These are phyloP conservation scores for Circinella minor DNA, from an alignment of 371 early-diverging fungal species.

Conservation along the genomic window DNA sequence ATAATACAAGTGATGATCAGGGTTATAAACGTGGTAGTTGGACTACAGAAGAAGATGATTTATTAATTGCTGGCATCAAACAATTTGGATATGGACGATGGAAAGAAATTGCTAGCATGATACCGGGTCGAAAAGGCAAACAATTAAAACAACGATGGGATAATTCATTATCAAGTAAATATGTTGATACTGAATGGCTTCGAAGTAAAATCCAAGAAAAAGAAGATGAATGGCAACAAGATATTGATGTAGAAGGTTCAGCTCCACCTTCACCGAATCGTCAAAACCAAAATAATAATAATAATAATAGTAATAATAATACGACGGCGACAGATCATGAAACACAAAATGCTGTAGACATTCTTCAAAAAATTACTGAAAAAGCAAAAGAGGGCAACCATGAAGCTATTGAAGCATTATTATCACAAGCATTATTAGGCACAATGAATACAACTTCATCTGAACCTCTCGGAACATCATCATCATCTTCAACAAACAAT, in stretches of 20 bases:
- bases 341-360: background rate
- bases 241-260: constrained; percentile 27
- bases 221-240: constrained; percentile 24
- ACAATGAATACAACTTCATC: constrained; percentile 9
- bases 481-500: background rate
- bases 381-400: constrained; percentile 47
- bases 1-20: constrained; percentile 30
- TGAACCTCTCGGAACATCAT: background rate
- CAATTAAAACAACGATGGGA: constrained; percentile 48
- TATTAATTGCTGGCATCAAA: constrained; percentile 36
- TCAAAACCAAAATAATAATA: background rate
- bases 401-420: constrained; percentile 44
- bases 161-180: constrained; percentile 37
- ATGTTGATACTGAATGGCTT: constrained; percentile 38
- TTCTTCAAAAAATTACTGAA: constrained; percentile 50
- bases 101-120: constrained; percentile 44
- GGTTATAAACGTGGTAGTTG: constrained; percentile 44
- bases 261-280: constrained; percentile 23
- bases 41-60: constrained; percentile 44
- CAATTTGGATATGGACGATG: constrained; percentile 43
- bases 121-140: constrained; percentile 44
- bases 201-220: constrained; percentile 27
- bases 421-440: constrained; percentile 45
- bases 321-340: background rate
- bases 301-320: constrained; percentile 4